A percentile compares a stretch with the other conserved stretches of the same genome.
phyloP scores from a whole-genome alignment of 495 filamentous ascomycete species.

The Penicillium flavigenum region DNA sequence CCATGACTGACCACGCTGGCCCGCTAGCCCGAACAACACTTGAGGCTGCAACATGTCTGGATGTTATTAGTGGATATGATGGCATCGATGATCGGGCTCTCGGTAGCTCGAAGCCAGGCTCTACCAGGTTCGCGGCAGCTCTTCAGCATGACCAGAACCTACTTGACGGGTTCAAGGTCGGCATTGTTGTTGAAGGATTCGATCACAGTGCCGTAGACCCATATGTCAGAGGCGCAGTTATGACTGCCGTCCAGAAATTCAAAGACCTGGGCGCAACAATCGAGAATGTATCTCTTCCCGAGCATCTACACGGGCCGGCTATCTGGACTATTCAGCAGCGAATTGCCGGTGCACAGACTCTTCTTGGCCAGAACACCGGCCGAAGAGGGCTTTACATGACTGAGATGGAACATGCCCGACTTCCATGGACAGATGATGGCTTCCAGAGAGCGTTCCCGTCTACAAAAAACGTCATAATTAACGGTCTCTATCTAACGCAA shows the following conservation, averaged over 20 bases:
- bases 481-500: conserved; percentile 41
- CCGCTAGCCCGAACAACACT: conserved; percentile 50
- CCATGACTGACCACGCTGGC: conserved; percentile 48
- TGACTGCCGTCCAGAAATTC: conserved; percentile 46
- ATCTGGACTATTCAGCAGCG: conserved; percentile 53
- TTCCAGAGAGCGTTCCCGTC: conserved; percentile 39
- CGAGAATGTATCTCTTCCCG: conserved; percentile 51
- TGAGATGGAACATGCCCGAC: conserved; percentile 35
- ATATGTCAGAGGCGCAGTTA: conserved; percentile 41
- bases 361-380: conserved; percentile 41
- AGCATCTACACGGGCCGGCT: conserved; percentile 46
- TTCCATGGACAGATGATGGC: conserved; percentile 34
- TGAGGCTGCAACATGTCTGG: conserved; percentile 51
- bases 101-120: conserved; percentile 44
- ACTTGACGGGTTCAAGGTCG: conserved; percentile 53
- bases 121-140: conserved; percentile 40
- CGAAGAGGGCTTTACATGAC: conserved; percentile 40
- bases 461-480: conserved; percentile 45
- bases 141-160: conserved; percentile 25
- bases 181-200: conserved; percentile 52
- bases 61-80: conserved; percentile 55
- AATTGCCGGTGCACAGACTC: conserved; percentile 42
- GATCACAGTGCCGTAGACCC: conserved; percentile 42
- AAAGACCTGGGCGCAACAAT: conserved; percentile 51
- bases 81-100: conserved; percentile 56